Percentiles rank a stretch among this genome's conserved stretches.
These are phyloP conservation scores for Kregervanrija fluxuum DNA, from an alignment of 805 yeast species.

Conservation along the genomic window DNA sequence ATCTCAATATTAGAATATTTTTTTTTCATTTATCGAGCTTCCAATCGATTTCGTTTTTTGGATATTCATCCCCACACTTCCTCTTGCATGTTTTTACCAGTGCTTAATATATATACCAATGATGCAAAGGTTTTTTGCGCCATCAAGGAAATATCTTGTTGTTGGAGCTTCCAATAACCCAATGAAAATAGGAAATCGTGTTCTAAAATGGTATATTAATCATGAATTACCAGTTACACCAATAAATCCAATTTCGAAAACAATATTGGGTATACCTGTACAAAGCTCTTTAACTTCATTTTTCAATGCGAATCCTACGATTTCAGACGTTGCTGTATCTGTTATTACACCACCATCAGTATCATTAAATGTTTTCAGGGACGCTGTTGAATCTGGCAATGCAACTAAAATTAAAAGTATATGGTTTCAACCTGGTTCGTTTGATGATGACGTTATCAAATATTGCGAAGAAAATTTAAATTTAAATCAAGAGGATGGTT, in stretches of 20 bases:
- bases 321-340: constrained; percentile 30
- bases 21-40: not conserved
- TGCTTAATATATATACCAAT: not conserved
- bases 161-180: constrained; percentile 67
- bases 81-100: not conserved
- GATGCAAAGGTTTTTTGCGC: constrained; percentile 6
- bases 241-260: constrained; percentile 49
- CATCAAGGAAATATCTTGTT: constrained; percentile 28
- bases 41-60: no score
- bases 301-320: not conserved
- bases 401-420: constrained; percentile 40
- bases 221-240: constrained; percentile 57
- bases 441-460: constrained; percentile 42
- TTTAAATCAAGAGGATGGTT: constrained; percentile 21
- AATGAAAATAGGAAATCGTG: constrained; percentile 61
- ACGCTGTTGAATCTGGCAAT: constrained; percentile 24
- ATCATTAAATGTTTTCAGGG: constrained; percentile 38
- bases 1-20: no score
- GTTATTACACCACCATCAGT: constrained; percentile 72
- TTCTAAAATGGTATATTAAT: constrained; percentile 57
- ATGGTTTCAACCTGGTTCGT: constrained; percentile 86
- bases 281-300: not conserved
- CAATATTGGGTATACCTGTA: constrained; percentile 25
- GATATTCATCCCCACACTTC: not conserved
- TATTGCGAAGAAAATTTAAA: constrained; percentile 23